Conservation (phyloP, 225 moss, liverwort and hornwort genomes). For the Asterella californica region DNA sequence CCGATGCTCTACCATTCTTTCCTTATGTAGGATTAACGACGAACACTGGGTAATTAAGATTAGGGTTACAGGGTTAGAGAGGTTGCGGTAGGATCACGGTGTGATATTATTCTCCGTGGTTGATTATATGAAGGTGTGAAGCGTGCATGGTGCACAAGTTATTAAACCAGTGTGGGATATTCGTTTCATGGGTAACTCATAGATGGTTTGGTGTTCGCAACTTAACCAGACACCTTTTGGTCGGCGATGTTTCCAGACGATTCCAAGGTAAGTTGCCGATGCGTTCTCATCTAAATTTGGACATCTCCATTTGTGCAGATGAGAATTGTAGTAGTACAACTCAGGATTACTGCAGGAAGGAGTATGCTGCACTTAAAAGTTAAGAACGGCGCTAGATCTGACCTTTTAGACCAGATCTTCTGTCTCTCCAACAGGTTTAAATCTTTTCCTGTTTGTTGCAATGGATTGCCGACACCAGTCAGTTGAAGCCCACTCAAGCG, state of each 20-base stretch:
- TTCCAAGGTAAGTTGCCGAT: not conserved
- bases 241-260: not conserved
- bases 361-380: conserved; percentile 2
- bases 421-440: not conserved
- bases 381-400: conserved; percentile 10
- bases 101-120: too few relatives aligned
- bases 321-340: conserved; percentile 12
- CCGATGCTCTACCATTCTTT: too few relatives aligned
- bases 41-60: too few relatives aligned
- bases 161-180: too few relatives aligned
- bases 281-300: not conserved
- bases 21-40: too few relatives aligned
- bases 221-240: not conserved
- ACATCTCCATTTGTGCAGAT: not conserved
- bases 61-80: too few relatives aligned
- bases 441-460: not conserved
- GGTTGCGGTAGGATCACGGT: too few relatives aligned
- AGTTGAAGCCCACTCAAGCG: not conserved
- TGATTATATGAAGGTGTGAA: too few relatives aligned
- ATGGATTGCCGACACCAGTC: not conserved
- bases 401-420: not conserved
- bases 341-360: conserved; percentile 13
- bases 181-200: too few relatives aligned
- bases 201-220: too few relatives aligned
- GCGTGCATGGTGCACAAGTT: too few relatives aligned